These are phyloP conservation scores for Pleurotus ostreatus DNA, from an alignment of 768 basidiomycete species.

Conservation along the genomic window DNA sequence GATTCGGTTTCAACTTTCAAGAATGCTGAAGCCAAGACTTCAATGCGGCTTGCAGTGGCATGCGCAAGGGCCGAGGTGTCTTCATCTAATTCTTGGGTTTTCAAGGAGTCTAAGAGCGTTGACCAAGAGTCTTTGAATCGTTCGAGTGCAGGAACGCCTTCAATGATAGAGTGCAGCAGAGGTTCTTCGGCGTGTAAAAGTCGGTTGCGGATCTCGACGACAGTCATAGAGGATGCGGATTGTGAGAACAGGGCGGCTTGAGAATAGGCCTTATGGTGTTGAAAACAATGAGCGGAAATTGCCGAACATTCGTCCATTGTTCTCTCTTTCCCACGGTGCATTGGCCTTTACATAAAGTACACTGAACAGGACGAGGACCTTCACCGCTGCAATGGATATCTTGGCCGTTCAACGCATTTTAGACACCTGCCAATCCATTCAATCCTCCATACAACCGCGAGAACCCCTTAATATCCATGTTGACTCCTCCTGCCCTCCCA, in stretches of 20 bases:
- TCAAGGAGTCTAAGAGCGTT: conserved; percentile 6
- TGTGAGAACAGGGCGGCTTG: too few relatives aligned
- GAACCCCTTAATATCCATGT: not conserved
- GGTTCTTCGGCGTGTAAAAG: conserved; percentile 8
- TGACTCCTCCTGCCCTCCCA: not conserved
- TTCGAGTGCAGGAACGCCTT: conserved; percentile 7
- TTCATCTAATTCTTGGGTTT: conserved; percentile 3
- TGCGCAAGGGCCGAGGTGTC: conserved; percentile 13
- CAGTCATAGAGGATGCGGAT: not conserved
- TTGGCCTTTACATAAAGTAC: too few relatives aligned
- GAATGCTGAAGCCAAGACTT: conserved; percentile 10
- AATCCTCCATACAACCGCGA: too few relatives aligned
- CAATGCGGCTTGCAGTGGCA: conserved; percentile 12
- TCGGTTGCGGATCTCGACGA: not conserved
- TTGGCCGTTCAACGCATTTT: not conserved
- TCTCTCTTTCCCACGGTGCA: not conserved
- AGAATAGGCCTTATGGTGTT: too few relatives aligned
- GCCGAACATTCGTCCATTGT: conserved; percentile 5
- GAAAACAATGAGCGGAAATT: conserved; percentile 1
- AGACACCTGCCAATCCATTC: not conserved
- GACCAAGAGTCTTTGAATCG: conserved; percentile 13
- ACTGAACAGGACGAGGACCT: too few relatives aligned
- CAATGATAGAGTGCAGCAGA: conserved; percentile 4
- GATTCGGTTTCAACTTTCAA: conserved; percentile 7
- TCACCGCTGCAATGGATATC: too few relatives aligned